Evolutionary conservation across 2,329 filamentous ascomycete genomes (phyloP).

Genomic region (Furcasterigmium sp.): DNA sequence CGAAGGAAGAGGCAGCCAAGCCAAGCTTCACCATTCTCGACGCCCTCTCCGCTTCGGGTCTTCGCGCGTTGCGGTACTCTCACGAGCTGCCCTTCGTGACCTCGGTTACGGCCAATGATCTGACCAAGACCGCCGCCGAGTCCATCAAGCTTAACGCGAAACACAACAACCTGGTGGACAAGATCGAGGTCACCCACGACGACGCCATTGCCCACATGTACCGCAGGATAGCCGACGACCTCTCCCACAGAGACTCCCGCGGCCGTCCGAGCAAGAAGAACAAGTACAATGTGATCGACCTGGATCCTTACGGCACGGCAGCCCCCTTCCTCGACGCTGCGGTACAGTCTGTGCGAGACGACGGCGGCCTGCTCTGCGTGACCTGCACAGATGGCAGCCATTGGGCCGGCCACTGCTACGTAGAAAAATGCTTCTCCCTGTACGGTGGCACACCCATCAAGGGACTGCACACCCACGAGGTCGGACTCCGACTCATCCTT

Average conservation of each 20-base stretch:
- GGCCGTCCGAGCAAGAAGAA: conserved; percentile 33
- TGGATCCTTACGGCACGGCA: conserved; percentile 93
- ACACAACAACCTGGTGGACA: conserved; percentile 71
- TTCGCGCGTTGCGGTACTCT: conserved; percentile 86
- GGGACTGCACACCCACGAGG: conserved; percentile 82
- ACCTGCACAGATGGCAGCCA: conserved; percentile 96
- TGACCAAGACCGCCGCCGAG: conserved; percentile 70
- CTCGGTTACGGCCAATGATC: conserved; percentile 81
- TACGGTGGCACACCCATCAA: conserved; percentile 89
- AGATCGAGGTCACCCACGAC: conserved; percentile 67
- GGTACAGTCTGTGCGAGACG: conserved; percentile 73
- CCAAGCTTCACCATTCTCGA: conserved; percentile 79
- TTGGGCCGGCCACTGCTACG: conserved; percentile 89
- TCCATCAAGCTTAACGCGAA: conserved; percentile 80
- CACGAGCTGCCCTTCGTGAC: conserved; percentile 84
- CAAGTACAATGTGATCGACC: conserved; percentile 88
- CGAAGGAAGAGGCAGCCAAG: conserved; percentile 21
- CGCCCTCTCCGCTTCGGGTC: conserved; percentile 86
- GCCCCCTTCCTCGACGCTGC: conserved; percentile 89
- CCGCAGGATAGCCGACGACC: conserved; percentile 51
- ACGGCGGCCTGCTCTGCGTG: conserved; percentile 87
- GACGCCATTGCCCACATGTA: conserved; percentile 95
- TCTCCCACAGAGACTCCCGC: conserved; percentile 34
- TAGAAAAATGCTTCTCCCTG: conserved; percentile 89
- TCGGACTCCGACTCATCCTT: conserved; percentile 78